Evolutionary conservation across 2,329 filamentous ascomycete genomes (phyloP).

Genomic region (Ophiostoma australiae): DNA sequence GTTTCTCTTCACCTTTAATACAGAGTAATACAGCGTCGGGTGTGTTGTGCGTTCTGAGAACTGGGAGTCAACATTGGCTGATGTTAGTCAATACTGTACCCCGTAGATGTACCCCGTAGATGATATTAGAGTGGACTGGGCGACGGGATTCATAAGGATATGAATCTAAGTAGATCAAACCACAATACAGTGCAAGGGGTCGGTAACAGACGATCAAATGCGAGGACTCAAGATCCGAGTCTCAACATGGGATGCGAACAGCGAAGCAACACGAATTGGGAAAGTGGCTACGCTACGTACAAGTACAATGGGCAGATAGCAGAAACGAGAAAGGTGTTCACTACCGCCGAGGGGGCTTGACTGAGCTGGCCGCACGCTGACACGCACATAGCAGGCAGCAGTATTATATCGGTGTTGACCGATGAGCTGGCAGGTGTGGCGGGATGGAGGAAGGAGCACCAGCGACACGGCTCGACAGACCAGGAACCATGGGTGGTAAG

Average conservation of each 20-base stretch:
- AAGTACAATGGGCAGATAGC: background rate
- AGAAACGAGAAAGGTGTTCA: background rate
- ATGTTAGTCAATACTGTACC: background rate
- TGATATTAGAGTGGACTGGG: too few species aligned
- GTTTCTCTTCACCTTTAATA: background rate
- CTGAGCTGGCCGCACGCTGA: background rate
- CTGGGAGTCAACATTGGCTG: too few species aligned
- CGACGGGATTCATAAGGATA: too few species aligned
- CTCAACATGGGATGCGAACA: too few species aligned
- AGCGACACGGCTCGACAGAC: background rate
- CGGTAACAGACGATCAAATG: too few species aligned
- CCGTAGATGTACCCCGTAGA: too few species aligned
- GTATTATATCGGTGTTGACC: background rate
- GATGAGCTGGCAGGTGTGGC: background rate
- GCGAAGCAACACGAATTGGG: too few species aligned
- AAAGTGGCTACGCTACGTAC: background rate
- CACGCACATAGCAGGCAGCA: constrained; percentile 2
- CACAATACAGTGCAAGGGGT: too few species aligned
- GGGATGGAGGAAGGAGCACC: background rate
- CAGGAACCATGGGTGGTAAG: background rate
- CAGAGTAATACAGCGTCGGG: background rate
- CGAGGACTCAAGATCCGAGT: too few species aligned
- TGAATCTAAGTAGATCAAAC: too few species aligned
- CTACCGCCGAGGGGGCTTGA: background rate
- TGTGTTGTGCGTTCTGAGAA: background rate